These are phyloP conservation scores for Chrysoporthe austroafricana DNA, from an alignment of 2,329 filamentous ascomycete species.

Conservation along the genomic window DNA sequence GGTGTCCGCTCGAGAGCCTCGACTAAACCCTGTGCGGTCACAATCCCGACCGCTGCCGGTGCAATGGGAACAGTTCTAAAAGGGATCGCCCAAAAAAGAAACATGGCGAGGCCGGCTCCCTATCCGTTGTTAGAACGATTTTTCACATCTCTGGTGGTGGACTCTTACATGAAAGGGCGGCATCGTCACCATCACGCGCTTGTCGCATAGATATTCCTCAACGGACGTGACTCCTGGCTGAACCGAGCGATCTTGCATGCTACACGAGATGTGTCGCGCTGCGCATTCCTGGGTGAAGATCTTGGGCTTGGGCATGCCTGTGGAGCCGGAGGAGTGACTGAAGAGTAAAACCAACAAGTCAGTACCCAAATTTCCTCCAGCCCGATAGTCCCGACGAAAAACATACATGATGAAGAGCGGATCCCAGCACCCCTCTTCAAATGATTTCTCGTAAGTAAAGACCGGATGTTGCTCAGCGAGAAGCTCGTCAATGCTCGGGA, in stretches of 20 bases:
- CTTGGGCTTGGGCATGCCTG: too few relatives aligned
- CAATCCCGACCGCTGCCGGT: constrained; percentile 33
- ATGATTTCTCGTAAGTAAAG: constrained; percentile 31
- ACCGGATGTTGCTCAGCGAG: constrained; percentile 29
- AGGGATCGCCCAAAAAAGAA: constrained; percentile 32
- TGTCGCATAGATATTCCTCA: constrained; percentile 34
- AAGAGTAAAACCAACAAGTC: too few relatives aligned
- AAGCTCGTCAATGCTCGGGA: constrained; percentile 38
- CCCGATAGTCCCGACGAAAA: neutral
- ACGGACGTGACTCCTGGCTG: constrained; percentile 26
- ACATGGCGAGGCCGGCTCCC: constrained; percentile 35
- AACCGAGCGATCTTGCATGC: too few relatives aligned
- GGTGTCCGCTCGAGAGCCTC: constrained; percentile 37
- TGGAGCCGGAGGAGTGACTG: too few relatives aligned
- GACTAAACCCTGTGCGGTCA: constrained; percentile 35
- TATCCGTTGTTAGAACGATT: neutral
- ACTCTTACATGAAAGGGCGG: constrained; percentile 41
- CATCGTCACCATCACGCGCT: constrained; percentile 39
- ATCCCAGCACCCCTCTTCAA: constrained; percentile 30
- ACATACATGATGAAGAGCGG: constrained; percentile 34
- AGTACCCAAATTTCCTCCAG: too few relatives aligned
- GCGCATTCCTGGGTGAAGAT: too few relatives aligned
- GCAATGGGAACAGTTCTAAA: constrained; percentile 32
- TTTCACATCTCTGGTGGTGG: too few relatives aligned
- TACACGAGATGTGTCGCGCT: too few relatives aligned